A percentile compares a stretch with the other conserved stretches of the same genome.
Evolutionary conservation across 768 basidiomycete genomes (phyloP).

Genomic region (Agaricus bisporus): DNA sequence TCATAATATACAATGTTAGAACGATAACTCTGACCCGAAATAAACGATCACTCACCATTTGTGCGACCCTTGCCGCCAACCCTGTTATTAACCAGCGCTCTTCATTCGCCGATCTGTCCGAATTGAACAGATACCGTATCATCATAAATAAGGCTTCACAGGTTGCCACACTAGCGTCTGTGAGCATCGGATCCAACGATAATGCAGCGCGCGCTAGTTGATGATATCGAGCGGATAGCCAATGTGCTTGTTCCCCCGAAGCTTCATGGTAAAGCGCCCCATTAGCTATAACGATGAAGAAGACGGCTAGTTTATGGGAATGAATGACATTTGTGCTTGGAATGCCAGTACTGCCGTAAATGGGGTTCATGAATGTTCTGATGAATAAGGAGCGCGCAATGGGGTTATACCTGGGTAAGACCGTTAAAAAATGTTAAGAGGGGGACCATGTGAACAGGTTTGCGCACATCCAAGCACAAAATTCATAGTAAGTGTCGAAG

Average conservation of each 20-base stretch:
- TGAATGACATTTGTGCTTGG: constrained; percentile 30
- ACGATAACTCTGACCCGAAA: background rate
- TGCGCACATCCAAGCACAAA: constrained; percentile 43
- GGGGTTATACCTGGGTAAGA: constrained; percentile 36
- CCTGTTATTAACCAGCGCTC: constrained; percentile 45
- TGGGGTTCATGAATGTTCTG: constrained; percentile 29
- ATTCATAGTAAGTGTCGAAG: constrained; percentile 35
- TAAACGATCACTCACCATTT: constrained; percentile 30
- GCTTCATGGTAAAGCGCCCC: constrained; percentile 39
- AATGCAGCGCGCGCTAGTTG: constrained; percentile 43
- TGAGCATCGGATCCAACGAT: constrained; percentile 36
- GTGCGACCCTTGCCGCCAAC: constrained; percentile 33
- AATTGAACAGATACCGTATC: constrained; percentile 33
- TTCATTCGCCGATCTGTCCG: constrained; percentile 37
- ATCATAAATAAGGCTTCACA: constrained; percentile 43
- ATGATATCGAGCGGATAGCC: constrained; percentile 33
- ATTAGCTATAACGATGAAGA: constrained; percentile 45
- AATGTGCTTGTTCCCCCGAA: constrained; percentile 20
- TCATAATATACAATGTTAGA: background rate
- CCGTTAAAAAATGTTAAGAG: background rate
- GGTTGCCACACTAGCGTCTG: constrained; percentile 39
- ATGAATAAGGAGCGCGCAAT: constrained; percentile 37
- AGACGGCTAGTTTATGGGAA: constrained; percentile 43
- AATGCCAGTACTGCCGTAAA: constrained; percentile 32
- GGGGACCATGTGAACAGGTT: background rate